A percentile compares a stretch with the other conserved stretches of the same genome.
These are phyloP conservation scores for Annona squamosa DNA, from an alignment of 164 flowering plant genomes.

Conservation along the genomic window DNA sequence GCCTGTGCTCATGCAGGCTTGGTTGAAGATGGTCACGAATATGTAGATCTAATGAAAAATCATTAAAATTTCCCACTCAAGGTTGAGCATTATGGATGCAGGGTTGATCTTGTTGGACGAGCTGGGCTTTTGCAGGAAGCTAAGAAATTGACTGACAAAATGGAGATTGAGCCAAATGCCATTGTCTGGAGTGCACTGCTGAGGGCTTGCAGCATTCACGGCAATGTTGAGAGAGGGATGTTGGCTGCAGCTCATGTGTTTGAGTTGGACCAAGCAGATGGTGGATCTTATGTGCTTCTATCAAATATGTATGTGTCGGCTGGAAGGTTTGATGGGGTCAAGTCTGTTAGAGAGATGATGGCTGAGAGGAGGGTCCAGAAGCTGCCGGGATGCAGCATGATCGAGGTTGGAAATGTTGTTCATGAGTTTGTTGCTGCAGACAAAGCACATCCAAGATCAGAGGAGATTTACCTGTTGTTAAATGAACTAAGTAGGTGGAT, in stretches of 20 bases:
- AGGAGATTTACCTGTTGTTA: slow-evolving; percentile 9
- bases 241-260: slow-evolving; percentile 12
- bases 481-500: background rate
- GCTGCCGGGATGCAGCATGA: slow-evolving; percentile 21
- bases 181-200: slow-evolving; percentile 19
- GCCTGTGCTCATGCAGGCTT: slow-evolving; percentile 24
- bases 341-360: slow-evolving; percentile 11
- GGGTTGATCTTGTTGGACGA: slow-evolving; percentile 25
- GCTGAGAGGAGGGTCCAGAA: slow-evolving; percentile 17
- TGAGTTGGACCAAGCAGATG: slow-evolving; percentile 18
- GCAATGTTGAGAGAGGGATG: slow-evolving; percentile 17
- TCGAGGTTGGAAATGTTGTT: slow-evolving; percentile 15
- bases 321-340: slow-evolving; percentile 19
- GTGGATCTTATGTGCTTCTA: slow-evolving; percentile 20
- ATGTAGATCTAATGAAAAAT: slow-evolving; percentile 14
- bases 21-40: slow-evolving; percentile 14
- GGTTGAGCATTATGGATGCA: slow-evolving; percentile 15
- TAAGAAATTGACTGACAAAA: slow-evolving; percentile 7
- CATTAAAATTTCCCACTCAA: slow-evolving; percentile 11
- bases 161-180: slow-evolving; percentile 20
- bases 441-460: slow-evolving; percentile 11
- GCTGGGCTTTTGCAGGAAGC: slow-evolving; percentile 21
- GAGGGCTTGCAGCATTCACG: slow-evolving; percentile 15
- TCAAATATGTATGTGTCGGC: slow-evolving; percentile 16
- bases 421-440: slow-evolving; percentile 23